Conservation (phyloP, 768 basidiomycete species). For the Suillus discolor region DNA sequence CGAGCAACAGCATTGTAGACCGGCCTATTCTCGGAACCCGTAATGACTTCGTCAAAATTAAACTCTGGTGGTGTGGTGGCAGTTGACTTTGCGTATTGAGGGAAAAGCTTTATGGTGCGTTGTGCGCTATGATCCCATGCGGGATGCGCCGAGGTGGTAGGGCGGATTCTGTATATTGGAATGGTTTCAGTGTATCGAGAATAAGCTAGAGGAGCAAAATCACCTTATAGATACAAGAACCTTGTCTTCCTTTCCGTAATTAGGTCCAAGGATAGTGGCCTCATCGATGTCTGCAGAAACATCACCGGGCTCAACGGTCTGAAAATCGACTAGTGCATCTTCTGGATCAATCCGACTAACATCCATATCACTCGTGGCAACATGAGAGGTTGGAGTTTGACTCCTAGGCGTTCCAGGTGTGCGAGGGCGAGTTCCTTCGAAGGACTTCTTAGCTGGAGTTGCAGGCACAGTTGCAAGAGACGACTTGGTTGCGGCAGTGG, state of each 20-base stretch:
- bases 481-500: slow-evolving; percentile 27
- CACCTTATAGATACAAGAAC: slow-evolving; percentile 86
- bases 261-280: slow-evolving; percentile 42
- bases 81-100: slow-evolving; percentile 52
- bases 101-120: slow-evolving; percentile 63
- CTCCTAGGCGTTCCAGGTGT: slow-evolving; percentile 58
- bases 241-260: slow-evolving; percentile 78
- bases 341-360: slow-evolving; percentile 75
- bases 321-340: slow-evolving; percentile 74
- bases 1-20: slow-evolving; percentile 76
- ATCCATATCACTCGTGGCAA: slow-evolving; percentile 68
- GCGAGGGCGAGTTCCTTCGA: slow-evolving; percentile 44
- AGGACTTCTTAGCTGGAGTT: slow-evolving; percentile 50
- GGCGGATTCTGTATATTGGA: slow-evolving; percentile 56
- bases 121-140: slow-evolving; percentile 57
- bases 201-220: slow-evolving; percentile 9
- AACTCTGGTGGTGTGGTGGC: slow-evolving; percentile 49
- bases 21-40: slow-evolving; percentile 77
- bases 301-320: slow-evolving; percentile 70
- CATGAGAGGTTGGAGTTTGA: slow-evolving; percentile 49
- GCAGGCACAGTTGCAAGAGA: slow-evolving; percentile 51
- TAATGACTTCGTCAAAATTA: slow-evolving; percentile 76
- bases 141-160: slow-evolving; percentile 44
- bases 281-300: slow-evolving; percentile 72
- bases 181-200: not conserved